Evolutionary conservation across 305 asterid species (phyloP).

Genomic region (Fraxinus albicans): DNA sequence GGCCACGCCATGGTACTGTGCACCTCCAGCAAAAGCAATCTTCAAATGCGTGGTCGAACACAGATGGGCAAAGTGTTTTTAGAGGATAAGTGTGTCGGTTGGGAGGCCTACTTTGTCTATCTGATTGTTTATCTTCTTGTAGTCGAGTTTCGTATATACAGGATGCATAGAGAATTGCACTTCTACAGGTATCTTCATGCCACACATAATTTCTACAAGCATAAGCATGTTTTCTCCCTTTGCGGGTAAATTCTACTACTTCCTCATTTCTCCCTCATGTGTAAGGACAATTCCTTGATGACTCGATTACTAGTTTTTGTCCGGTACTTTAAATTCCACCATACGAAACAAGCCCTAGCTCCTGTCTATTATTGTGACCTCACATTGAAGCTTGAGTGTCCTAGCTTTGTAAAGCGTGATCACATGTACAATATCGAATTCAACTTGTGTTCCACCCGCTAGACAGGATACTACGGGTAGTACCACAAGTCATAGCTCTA

Average conservation of each 20-base stretch:
- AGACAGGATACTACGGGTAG: slow-evolving; percentile 86
- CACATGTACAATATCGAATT: background rate
- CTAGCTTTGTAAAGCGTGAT: slow-evolving; percentile 1
- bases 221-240: slow-evolving; percentile 86
- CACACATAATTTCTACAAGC: slow-evolving; percentile 89
- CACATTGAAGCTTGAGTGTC: background rate
- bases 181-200: slow-evolving; percentile 87
- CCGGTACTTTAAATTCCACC: background rate
- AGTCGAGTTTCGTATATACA: slow-evolving; percentile 87
- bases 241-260: slow-evolving; percentile 59
- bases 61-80: slow-evolving; percentile 82
- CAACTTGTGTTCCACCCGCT: slow-evolving; percentile 53
- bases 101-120: slow-evolving; percentile 48
- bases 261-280: background rate
- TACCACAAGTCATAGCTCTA: slow-evolving; percentile 80
- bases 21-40: slow-evolving; percentile 56
- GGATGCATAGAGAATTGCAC: slow-evolving; percentile 92
- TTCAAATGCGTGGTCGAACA: slow-evolving; percentile 86
- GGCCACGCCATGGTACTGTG: slow-evolving; percentile 87
- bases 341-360: background rate
- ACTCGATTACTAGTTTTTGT: background rate
- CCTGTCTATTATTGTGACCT: background rate
- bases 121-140: slow-evolving; percentile 52
- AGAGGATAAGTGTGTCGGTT: slow-evolving; percentile 68
- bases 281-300: background rate